Evolutionary conservation across 805 yeast species (phyloP).

Genomic region (Nakazawaea holstii): DNA sequence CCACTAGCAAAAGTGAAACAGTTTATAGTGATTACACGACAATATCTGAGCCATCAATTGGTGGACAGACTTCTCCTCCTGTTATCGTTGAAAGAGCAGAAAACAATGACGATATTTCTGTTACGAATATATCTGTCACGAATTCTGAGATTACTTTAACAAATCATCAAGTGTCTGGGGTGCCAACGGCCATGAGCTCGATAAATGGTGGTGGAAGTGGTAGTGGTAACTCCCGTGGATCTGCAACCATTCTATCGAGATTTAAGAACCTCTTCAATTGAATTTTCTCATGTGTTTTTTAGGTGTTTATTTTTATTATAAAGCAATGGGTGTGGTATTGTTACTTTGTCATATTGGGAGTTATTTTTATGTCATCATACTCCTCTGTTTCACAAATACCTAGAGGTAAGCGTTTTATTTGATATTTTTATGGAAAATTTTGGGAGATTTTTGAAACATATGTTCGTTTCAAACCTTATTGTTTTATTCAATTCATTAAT

Average conservation of each 20-base stretch:
- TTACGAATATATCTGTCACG: conserved; percentile 5
- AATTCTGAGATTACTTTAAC: conserved; percentile 11
- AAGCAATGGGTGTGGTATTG: not conserved
- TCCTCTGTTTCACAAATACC: no score
- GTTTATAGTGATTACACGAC: conserved; percentile 10
- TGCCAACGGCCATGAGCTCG: not conserved
- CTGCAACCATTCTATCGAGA: not conserved
- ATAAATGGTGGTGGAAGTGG: no score
- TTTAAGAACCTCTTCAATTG: conserved; percentile 3
- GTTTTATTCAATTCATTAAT: no score
- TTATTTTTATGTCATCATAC: no score
- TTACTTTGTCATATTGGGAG: no score
- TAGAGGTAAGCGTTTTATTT: no score
- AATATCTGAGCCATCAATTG: conserved; percentile 5
- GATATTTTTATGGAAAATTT: no score
- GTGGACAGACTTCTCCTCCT: not conserved
- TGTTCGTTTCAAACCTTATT: no score
- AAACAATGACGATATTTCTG: conserved; percentile 4
- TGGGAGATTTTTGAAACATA: no score
- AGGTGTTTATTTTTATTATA: not conserved
- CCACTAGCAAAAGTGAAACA: conserved; percentile 6
- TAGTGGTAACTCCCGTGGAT: not conserved
- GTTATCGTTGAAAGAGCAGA: conserved; percentile 6
- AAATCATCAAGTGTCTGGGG: not conserved
- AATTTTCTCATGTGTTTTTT: not conserved